A percentile compares a stretch with the other conserved stretches of the same genome.
Conservation (phyloP, 2,329 filamentous ascomycete genomes). For the Seiridium unicorne region DNA sequence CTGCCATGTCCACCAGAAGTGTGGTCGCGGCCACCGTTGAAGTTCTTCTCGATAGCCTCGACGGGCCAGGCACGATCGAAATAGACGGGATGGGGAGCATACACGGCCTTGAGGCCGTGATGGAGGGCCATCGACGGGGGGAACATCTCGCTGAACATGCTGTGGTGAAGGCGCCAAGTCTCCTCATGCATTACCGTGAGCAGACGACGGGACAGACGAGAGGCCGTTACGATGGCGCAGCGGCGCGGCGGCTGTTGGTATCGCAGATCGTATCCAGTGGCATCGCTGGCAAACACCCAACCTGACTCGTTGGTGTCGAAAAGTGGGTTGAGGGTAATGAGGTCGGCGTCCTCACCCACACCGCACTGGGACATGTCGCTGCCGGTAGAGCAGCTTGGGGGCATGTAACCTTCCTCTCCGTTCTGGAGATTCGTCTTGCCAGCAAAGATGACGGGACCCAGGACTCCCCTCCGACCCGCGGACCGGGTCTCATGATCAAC, state of each 20-base stretch:
- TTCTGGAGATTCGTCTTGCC: constrained; percentile 45
- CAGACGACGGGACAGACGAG: constrained; percentile 64
- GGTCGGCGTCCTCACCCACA: constrained; percentile 69
- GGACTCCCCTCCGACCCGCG: constrained; percentile 55
- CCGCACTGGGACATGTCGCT: constrained; percentile 56
- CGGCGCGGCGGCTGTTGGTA: constrained; percentile 62
- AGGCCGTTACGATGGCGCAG: constrained; percentile 70
- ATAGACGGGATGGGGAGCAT: constrained; percentile 79
- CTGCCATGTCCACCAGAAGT: constrained; percentile 64
- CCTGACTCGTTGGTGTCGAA: constrained; percentile 70
- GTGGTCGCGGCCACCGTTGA: constrained; percentile 73
- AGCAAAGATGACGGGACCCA: constrained; percentile 62
- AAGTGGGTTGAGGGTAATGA: constrained; percentile 76
- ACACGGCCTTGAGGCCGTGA: constrained; percentile 75
- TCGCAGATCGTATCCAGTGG: constrained; percentile 62
- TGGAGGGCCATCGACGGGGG: constrained; percentile 69
- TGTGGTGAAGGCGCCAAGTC: constrained; percentile 63
- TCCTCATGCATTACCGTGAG: constrained; percentile 74
- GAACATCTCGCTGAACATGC: constrained; percentile 81
- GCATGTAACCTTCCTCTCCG: constrained; percentile 55
- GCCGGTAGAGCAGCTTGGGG: constrained; percentile 52
- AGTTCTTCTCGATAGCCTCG: constrained; percentile 68
- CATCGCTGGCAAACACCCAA: constrained; percentile 70
- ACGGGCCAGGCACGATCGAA: constrained; percentile 74
- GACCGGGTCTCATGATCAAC: constrained; percentile 60